phyloP scores from a whole-genome alignment of 2,329 filamentous ascomycete species.

The Grosmannia clavigera region DNA sequence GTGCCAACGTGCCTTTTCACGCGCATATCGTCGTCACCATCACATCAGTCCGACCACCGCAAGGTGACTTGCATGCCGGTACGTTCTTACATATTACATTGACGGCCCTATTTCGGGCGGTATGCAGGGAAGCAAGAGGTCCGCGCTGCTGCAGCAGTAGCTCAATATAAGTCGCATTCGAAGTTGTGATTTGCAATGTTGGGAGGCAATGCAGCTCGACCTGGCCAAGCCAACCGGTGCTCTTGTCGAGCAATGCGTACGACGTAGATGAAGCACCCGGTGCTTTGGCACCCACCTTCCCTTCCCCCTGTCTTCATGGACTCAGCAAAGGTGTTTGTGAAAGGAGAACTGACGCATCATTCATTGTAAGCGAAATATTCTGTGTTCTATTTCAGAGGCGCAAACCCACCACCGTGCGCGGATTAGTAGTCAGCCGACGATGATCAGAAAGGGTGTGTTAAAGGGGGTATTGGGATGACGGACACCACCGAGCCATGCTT shows the following conservation, averaged over 20 bases:
- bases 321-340: neutral
- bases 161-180: neutral
- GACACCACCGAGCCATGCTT: neutral
- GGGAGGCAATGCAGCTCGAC: neutral
- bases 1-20: neutral
- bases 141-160: neutral
- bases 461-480: neutral
- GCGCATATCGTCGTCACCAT: neutral
- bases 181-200: neutral
- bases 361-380: neutral
- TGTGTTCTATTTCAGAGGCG: neutral
- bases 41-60: neutral
- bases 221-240: neutral
- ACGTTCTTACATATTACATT: neutral
- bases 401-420: neutral
- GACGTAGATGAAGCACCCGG: neutral
- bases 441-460: neutral
- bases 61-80: neutral
- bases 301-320: neutral
- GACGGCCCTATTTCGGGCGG: neutral
- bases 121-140: neutral
- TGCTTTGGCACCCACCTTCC: neutral
- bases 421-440: neutral
- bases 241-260: neutral
- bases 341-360: neutral